A percentile compares a stretch with the other conserved stretches of the same genome.
Evolutionary conservation across 805 yeast species (phyloP).

Genomic region (Cyberlindnera suaveolens): DNA sequence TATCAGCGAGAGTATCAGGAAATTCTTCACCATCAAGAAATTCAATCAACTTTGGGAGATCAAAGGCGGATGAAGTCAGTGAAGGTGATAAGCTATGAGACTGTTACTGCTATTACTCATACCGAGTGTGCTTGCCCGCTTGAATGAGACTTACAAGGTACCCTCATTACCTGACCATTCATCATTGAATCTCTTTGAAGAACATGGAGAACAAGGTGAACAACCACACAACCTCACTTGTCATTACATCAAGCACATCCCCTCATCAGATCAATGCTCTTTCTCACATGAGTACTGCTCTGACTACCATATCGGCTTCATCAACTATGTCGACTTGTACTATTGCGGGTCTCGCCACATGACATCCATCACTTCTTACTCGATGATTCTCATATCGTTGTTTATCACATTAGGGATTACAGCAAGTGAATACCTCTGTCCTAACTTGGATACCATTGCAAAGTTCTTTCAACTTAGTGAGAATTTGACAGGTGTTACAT

Average conservation of each 20-base stretch:
- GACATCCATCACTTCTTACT: slow-evolving; percentile 4
- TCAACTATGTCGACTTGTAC: slow-evolving; percentile 18
- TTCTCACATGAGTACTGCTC: slow-evolving; percentile 16
- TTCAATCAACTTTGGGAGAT: too few species aligned
- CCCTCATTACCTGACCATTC: too few species aligned
- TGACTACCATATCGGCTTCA: slow-evolving; percentile 22
- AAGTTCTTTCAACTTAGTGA: slow-evolving; percentile 61
- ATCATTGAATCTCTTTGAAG: too few species aligned
- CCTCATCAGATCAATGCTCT: slow-evolving; percentile 14
- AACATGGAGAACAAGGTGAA: neutral
- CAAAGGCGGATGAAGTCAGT: too few species aligned
- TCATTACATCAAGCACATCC: slow-evolving; percentile 14
- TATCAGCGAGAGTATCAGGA: too few species aligned
- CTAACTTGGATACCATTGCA: slow-evolving; percentile 69
- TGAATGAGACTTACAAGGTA: too few species aligned
- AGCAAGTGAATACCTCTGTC: slow-evolving; percentile 80
- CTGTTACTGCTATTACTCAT: too few species aligned
- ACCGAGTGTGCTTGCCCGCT: too few species aligned
- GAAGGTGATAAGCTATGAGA: too few species aligned
- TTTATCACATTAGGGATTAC: slow-evolving; percentile 72
- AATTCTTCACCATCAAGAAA: too few species aligned
- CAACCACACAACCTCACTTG: slow-evolving; percentile 6
- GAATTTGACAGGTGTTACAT: slow-evolving; percentile 78
- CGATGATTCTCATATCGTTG: slow-evolving; percentile 27
- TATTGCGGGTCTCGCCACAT: slow-evolving; percentile 12